These are phyloP conservation scores for Mallotus repandus DNA, from an alignment of 441 rosid genomes.

Conservation along the genomic window DNA sequence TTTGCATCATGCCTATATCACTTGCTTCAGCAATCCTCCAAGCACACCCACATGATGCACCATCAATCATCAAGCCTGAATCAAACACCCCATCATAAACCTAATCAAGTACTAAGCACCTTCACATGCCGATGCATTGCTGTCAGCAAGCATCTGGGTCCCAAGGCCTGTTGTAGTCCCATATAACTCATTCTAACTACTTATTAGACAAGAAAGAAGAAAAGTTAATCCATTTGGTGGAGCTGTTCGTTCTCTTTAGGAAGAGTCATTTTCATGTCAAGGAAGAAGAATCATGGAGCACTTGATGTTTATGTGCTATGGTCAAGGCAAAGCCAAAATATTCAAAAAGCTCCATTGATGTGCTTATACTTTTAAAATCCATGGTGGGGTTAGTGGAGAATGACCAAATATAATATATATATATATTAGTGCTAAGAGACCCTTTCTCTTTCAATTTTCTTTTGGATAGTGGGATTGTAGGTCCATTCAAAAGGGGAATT, in stretches of 20 bases:
- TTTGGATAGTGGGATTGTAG: slow-evolving; percentile 44
- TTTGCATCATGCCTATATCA: slow-evolving; percentile 97
- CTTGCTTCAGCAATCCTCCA: slow-evolving; percentile 84
- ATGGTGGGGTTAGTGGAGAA: slow-evolving; percentile 43
- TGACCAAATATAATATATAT: slow-evolving; percentile 30
- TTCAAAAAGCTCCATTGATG: slow-evolving; percentile 33
- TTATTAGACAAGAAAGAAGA: neutral
- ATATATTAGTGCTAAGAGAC: slow-evolving; percentile 25
- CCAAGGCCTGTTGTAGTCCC: slow-evolving; percentile 18
- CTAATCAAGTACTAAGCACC: neutral
- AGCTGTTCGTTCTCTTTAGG: slow-evolving; percentile 13
- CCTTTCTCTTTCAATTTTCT: slow-evolving; percentile 14
- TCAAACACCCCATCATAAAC: slow-evolving; percentile 55
- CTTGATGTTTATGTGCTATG: slow-evolving; percentile 25
- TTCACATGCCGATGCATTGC: slow-evolving; percentile 8
- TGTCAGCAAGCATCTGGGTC: slow-evolving; percentile 20
- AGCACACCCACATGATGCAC: slow-evolving; percentile 66
- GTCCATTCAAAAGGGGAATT: slow-evolving; percentile 39
- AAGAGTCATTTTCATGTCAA: slow-evolving; percentile 28
- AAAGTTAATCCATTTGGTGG: slow-evolving; percentile 22
- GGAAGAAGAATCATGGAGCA: slow-evolving; percentile 21
- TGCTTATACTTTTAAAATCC: slow-evolving; percentile 7
- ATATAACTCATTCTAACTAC: neutral
- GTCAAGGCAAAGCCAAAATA: slow-evolving; percentile 25
- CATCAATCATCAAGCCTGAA: slow-evolving; percentile 70